phyloP scores from a whole-genome alignment of 306 rosid species.

The Fagus sylvatica region DNA sequence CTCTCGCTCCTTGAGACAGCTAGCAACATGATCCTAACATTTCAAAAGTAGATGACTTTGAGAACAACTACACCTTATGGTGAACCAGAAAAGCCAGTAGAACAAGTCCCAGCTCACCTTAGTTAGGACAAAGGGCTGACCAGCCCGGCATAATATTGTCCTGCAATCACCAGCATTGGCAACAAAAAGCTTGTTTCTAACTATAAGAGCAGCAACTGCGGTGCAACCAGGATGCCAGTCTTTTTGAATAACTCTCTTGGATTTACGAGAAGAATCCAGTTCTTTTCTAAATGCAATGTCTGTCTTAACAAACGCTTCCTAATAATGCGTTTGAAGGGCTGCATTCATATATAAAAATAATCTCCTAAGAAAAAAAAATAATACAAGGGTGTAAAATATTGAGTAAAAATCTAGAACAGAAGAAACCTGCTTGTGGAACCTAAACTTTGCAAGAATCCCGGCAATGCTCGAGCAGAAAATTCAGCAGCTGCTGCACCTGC shows the following conservation, averaged over 20 bases:
- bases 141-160: constrained; percentile 77
- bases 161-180: constrained; percentile 94
- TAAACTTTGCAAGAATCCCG: constrained; percentile 59
- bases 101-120: constrained; percentile 49
- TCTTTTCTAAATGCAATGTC: constrained; percentile 81
- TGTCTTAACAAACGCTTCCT: constrained; percentile 73
- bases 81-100: neutral
- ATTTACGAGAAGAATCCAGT: constrained; percentile 60
- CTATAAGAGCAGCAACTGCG: constrained; percentile 68
- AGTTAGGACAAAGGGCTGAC: constrained; percentile 70
- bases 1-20: constrained; percentile 85
- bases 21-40: constrained; percentile 88
- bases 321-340: constrained; percentile 72
- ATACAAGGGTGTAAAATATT: constrained; percentile 2
- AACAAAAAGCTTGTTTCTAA: constrained; percentile 71
- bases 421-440: constrained; percentile 50
- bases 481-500: constrained; percentile 96
- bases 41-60: constrained; percentile 16
- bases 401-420: constrained; percentile 15
- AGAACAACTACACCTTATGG: neutral
- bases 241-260: constrained; percentile 67
- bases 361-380: constrained; percentile 3
- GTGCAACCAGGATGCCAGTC: constrained; percentile 98
- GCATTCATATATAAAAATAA: constrained; percentile 24
- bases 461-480: constrained; percentile 79